A percentile compares a stretch with the other conserved stretches of the same genome.
Evolutionary conservation across 495 filamentous ascomycete species (phyloP).

Genomic region (Neurospora sp.): DNA sequence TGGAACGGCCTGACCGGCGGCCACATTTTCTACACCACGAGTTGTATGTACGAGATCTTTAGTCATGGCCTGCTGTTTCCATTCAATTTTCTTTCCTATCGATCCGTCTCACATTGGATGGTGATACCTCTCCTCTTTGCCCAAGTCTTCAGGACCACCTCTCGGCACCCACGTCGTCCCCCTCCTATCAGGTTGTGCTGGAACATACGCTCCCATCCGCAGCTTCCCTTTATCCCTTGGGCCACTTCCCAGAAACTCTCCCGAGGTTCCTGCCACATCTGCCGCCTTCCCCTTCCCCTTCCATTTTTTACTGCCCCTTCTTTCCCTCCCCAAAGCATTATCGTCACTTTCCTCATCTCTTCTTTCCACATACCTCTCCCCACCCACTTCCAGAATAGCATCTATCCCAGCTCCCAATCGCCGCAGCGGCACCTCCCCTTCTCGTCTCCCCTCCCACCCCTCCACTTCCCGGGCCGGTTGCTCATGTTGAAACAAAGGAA

Average conservation of each 20-base stretch:
- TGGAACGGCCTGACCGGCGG: too few species aligned
- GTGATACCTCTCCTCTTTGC: background rate
- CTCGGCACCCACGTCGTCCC: background rate
- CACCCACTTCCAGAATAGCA: background rate
- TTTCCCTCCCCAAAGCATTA: background rate
- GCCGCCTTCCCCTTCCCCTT: background rate
- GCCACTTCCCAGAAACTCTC: background rate
- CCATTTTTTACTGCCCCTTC: background rate
- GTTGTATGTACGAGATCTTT: too few species aligned
- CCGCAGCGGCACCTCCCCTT: background rate
- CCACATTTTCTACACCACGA: too few species aligned
- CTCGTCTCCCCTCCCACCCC: background rate
- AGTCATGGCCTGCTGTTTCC: too few species aligned
- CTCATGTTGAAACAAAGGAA: background rate
- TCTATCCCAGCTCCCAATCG: background rate
- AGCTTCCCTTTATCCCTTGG: background rate
- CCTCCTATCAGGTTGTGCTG: background rate
- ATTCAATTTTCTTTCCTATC: too few species aligned
- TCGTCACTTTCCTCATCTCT: background rate
- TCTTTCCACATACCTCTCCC: too few species aligned
- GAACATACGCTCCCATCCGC: background rate
- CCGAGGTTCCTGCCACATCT: too few species aligned
- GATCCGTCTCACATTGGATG: too few species aligned
- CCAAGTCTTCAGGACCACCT: background rate
- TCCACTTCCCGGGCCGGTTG: background rate